Conservation (phyloP, 257 asterid genomes). For the Solanum megistacrolobum region DNA sequence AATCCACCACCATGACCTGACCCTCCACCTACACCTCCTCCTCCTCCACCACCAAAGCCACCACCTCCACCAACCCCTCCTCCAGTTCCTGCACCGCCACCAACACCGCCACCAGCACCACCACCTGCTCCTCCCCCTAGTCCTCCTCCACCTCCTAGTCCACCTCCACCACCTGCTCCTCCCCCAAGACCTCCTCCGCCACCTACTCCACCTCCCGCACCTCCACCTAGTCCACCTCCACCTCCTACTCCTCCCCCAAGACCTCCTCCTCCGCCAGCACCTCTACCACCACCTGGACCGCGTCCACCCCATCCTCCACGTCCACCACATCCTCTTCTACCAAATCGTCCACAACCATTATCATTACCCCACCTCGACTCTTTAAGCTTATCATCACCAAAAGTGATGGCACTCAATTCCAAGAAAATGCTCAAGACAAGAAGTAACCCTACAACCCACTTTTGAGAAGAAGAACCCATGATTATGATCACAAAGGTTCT, state of each 20-base stretch:
- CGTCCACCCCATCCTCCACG: not conserved
- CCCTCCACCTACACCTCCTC: constrained; percentile 5
- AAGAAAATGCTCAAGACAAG: constrained; percentile 15
- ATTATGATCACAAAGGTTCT: not conserved
- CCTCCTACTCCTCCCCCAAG: constrained; percentile 4
- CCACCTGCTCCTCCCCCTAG: not conserved
- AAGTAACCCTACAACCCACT: constrained; percentile 1
- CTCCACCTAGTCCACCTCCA: not conserved
- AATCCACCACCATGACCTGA: constrained; percentile 5
- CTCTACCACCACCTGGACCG: constrained; percentile 2
- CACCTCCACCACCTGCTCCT: not conserved
- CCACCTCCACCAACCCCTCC: constrained; percentile 8
- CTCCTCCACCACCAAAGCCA: constrained; percentile 2
- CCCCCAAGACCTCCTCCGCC: not conserved
- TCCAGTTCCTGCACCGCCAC: not conserved
- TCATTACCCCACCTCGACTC: constrained; percentile 17
- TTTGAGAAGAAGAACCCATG: constrained; percentile 12
- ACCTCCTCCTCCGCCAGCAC: not conserved
- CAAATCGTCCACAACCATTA: constrained; percentile 10
- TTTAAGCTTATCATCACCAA: constrained; percentile 11
- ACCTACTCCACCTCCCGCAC: not conserved
- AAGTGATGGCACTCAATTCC: constrained; percentile 6
- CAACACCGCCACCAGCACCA: not conserved
- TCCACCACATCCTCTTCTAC: constrained; percentile 18
- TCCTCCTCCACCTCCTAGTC: not conserved